Evolutionary conservation across 768 basidiomycete species (phyloP).

Genomic region (Dentipellis fragilis): DNA sequence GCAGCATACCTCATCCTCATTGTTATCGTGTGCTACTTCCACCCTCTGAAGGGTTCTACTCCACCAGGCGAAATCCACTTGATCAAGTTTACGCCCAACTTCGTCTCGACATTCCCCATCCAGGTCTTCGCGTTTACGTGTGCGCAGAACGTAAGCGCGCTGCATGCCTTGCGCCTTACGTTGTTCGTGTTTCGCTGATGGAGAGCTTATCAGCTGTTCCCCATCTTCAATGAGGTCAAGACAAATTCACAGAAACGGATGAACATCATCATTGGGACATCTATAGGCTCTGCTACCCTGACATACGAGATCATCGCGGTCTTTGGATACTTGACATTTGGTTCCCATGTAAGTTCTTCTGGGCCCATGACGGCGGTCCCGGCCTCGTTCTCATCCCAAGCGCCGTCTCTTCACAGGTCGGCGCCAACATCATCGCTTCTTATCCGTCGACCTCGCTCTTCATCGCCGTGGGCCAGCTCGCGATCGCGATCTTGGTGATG

Average conservation of each 20-base stretch:
- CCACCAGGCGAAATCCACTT: constrained; percentile 57
- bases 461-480: constrained; percentile 87
- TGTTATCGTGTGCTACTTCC: constrained; percentile 73
- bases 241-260: constrained; percentile 73
- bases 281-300: constrained; percentile 75
- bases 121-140: constrained; percentile 92
- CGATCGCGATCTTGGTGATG: constrained; percentile 82
- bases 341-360: constrained; percentile 49
- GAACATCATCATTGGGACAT: constrained; percentile 79
- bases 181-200: neutral
- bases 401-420: constrained; percentile 40
- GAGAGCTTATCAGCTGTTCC: constrained; percentile 57
- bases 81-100: constrained; percentile 66
- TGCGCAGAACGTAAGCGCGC: constrained; percentile 72
- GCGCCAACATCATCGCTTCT: constrained; percentile 92
- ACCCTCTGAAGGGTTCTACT: constrained; percentile 56
- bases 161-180: neutral
- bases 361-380: neutral
- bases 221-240: constrained; percentile 86
- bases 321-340: constrained; percentile 91
- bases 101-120: constrained; percentile 83
- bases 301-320: constrained; percentile 85
- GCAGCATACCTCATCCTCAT: constrained; percentile 71
- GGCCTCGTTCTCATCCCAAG: neutral
- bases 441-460: constrained; percentile 85